Base-by-base conservation (phyloP, 2,329 filamentous ascomycete genomes). In the Leptographium flavum region DNA sequence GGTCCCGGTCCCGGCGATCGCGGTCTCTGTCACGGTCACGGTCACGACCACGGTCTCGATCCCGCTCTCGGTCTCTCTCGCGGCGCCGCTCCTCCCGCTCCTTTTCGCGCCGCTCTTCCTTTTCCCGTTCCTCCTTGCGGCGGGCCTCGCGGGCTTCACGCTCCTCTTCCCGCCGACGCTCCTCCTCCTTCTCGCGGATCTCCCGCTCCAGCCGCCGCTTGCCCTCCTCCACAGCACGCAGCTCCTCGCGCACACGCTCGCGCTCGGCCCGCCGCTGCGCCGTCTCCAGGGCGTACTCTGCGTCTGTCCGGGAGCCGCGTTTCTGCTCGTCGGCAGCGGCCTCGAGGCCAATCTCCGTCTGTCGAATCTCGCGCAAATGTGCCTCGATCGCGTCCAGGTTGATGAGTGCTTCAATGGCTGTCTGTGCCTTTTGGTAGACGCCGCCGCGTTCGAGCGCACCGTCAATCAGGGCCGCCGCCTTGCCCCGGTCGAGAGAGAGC, bases 361-460 rank as follows among this genome's bases (percentile, higher is more conserved):
- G 68, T 22, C 84, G 72, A 42, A 84, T 71, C 51, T 80, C 74
- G 49, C 84, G 76, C 56, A 90, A 77, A 42, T 76, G 76, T 23
- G 70, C 66, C 56, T 87, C 80, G 47, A 87, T 85, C 23, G 77
- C 73, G 10, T 67, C 66, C 39, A 79, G 70, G 55, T 84, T 76
- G 47, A 90, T 82, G 48, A 87, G 67, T 25, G 72, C 66, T 48
- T 79, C 74, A 41, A 88, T 77, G 42, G 79, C 74, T 8, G 72
- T 69, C 54, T 84, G 76, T 1, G 81, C 82, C 53, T 76, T 75
- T 48, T 81, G 76, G 55, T 90, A 92, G 25, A 87, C 76, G 23
- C 82, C 81, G 19, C 77, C 81, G 49, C 85, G 76, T 55, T 88
- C 83, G 17, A 86, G 74, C 1, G 82, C 82, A 46, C 85, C 84